Evolutionary conservation across 352 stramenopile species (phyloP), one percentile per base, ranked within the genome.

Genomic region (Pythium aquatile): DNA sequence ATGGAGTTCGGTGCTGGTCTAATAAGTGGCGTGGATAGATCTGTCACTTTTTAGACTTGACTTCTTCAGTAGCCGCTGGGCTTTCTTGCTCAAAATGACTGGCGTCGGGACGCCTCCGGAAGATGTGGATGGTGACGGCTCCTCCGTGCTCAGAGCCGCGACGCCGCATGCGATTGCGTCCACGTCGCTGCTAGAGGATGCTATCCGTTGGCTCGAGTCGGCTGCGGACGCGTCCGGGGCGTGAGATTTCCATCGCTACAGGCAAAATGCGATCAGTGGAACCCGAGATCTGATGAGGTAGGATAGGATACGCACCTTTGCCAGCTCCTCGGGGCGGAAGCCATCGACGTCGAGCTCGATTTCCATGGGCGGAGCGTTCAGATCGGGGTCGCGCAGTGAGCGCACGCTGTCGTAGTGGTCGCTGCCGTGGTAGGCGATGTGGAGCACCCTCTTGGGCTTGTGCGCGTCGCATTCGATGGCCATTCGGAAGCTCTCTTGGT

Each of bases 381-480:
- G 35, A 30, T 76, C 67, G 13, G 53, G 44, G 33, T 91, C 80
- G 14, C 68, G 71, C 7, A 89, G 57, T 20, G 74, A 63, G 13
- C 81, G 82, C 24, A 95, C 75, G 54, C 86, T 95, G 69, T 95
- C 86, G 63, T 92, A 93, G 71, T 95, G 86, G 58, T 95, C 84
- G 54, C 77, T 87, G 29, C 79, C 83, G 42, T 90, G 82, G 55
- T 90, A 91, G 14, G 79, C 78, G 32, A 88, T 70, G 65, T 91
- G 78, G 30, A 88, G 58, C 24, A 92, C 62, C 14, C 68, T 65
- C 39, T 55, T 77, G 16, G 85, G 80, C 26, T 78, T 77, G 16
- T 81, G 68, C 5, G 68, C 61, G 53, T 89, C 84, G 66, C 84
- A 93, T 63, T 91, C 81, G 61, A 93, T 91, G 28, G 90, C 74